Percentiles rank a stretch among this genome's conserved stretches.
These are phyloP conservation scores for Aspergillus hancockii DNA, from an alignment of 495 filamentous ascomycete species.

Conservation along the genomic window DNA sequence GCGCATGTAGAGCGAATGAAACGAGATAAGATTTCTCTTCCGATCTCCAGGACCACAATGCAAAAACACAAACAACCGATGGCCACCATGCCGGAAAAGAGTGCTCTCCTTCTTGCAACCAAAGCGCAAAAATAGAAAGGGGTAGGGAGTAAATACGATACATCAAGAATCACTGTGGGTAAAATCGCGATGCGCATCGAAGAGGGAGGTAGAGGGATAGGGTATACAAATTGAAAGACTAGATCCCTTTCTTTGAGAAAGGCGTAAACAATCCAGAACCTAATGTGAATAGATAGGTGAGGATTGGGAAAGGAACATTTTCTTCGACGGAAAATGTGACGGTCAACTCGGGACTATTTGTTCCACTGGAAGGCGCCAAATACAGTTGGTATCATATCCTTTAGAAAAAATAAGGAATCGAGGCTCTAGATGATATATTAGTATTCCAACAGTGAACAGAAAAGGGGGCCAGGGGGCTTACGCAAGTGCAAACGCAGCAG, in stretches of 20 bases:
- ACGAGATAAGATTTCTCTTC: conserved; percentile 12
- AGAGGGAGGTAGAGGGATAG: conserved; percentile 2
- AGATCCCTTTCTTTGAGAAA: conserved; percentile 1
- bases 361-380: neutral
- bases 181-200: conserved; percentile 6
- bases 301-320: neutral
- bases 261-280: conserved; percentile 1
- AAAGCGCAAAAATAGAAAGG: conserved; percentile 22
- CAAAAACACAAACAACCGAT: conserved; percentile 5
- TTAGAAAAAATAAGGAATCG: conserved; percentile 52
- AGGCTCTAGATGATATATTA: conserved; percentile 37
- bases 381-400: neutral
- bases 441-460: neutral
- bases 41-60: conserved; percentile 20
- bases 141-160: conserved; percentile 23
- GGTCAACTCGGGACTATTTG: neutral
- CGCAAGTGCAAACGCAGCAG: conserved; percentile 83
- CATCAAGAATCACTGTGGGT: conserved; percentile 22
- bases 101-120: conserved; percentile 18
- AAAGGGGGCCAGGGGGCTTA: conserved; percentile 49
- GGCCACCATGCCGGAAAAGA: conserved; percentile 3
- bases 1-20: conserved; percentile 15
- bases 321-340: neutral
- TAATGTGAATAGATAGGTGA: neutral
- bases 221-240: conserved; percentile 4